These are phyloP conservation scores for Hysterangium stoloniferum DNA, from an alignment of 768 basidiomycete species.

Conservation along the genomic window DNA sequence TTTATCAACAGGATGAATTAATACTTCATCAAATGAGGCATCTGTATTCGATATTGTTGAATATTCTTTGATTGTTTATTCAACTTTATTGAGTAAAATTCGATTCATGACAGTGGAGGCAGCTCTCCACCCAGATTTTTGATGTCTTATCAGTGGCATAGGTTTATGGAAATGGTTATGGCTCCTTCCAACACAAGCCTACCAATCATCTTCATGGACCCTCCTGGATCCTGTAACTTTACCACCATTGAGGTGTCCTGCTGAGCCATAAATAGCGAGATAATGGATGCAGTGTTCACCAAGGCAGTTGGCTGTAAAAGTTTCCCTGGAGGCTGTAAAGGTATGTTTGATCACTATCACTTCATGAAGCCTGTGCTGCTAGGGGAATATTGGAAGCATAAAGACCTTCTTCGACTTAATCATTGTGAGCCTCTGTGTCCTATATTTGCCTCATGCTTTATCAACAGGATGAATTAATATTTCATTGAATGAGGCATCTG, in stretches of 20 bases:
- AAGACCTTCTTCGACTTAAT: too few species aligned
- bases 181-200: constrained; percentile 43
- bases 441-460: too few species aligned
- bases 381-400: constrained; percentile 87
- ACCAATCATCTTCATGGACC: constrained; percentile 64
- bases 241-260: constrained; percentile 55
- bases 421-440: too few species aligned
- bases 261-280: constrained; percentile 59
- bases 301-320: constrained; percentile 58
- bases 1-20: too few species aligned
- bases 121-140: constrained; percentile 78
- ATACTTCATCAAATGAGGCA: too few species aligned
- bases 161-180: constrained; percentile 76
- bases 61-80: too few species aligned
- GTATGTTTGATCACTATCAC: constrained; percentile 57
- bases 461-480: too few species aligned
- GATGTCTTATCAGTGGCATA: constrained; percentile 77
- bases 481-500: too few species aligned
- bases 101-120: too few species aligned
- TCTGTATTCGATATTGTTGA: too few species aligned
- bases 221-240: constrained; percentile 47
- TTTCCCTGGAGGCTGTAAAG: constrained; percentile 65
- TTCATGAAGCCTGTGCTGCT: constrained; percentile 72
- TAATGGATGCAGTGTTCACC: constrained; percentile 89
- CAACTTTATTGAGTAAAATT: too few species aligned